These are phyloP conservation scores for Solanum chilense DNA, from an alignment of 257 asterid species.

Conservation along the genomic window DNA sequence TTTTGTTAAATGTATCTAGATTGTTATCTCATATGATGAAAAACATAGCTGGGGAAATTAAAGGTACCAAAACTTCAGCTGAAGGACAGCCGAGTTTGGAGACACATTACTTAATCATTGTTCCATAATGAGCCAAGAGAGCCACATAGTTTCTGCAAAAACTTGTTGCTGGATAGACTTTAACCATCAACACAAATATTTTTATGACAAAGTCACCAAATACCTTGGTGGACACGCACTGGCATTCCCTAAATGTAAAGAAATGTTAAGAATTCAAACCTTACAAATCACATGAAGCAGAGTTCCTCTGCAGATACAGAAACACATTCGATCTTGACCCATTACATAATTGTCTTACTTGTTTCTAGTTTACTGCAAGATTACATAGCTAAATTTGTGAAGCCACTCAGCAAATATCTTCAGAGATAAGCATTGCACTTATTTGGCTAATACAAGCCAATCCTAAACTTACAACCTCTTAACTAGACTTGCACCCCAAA, in stretches of 20 bases:
- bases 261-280: background rate
- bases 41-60: background rate
- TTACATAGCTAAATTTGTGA: background rate
- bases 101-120: background rate
- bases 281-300: background rate
- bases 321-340: background rate
- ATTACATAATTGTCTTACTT: background rate
- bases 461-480: background rate
- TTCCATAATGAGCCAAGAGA: background rate
- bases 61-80: background rate
- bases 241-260: background rate
- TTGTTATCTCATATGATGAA: background rate
- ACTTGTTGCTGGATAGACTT: background rate
- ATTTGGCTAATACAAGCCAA: conserved; percentile 35
- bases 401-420: conserved; percentile 8
- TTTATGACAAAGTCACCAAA: background rate
- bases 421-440: conserved; percentile 21
- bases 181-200: background rate
- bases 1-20: background rate
- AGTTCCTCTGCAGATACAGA: background rate
- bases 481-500: conserved; percentile 39
- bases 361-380: background rate
- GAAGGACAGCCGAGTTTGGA: background rate
- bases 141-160: background rate
- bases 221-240: background rate